Conservation (phyloP, 2,329 filamentous ascomycete genomes). For the Camillea tinctor region DNA sequence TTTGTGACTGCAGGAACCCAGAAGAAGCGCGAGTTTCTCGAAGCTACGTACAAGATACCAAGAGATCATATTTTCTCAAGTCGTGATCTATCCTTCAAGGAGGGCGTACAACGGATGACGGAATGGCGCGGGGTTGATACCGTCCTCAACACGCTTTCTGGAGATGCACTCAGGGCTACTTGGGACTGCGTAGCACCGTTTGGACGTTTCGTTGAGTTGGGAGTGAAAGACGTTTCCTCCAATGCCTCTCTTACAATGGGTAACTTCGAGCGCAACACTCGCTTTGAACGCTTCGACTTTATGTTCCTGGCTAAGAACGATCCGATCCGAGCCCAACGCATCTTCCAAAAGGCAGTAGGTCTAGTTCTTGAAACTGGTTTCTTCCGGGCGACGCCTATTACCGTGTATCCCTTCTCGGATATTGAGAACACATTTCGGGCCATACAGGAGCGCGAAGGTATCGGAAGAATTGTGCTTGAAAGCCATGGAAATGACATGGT, state of each 20-base stretch:
- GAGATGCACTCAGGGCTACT: slow-evolving; percentile 23
- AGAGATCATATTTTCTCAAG: slow-evolving; percentile 23
- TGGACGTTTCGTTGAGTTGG: slow-evolving; percentile 23
- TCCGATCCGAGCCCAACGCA: slow-evolving; percentile 8
- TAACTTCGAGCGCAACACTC: slow-evolving; percentile 12
- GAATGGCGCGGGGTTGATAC: slow-evolving; percentile 16
- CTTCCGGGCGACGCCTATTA: slow-evolving; percentile 3
- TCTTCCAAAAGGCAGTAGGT: slow-evolving; percentile 16
- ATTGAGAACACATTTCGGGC: slow-evolving; percentile 18
- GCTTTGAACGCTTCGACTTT: slow-evolving; percentile 18
- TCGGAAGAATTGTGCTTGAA: slow-evolving; percentile 22
- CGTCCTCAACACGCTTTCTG: slow-evolving; percentile 21
- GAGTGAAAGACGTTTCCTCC: slow-evolving; percentile 11
- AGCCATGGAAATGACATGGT: slow-evolving; percentile 16
- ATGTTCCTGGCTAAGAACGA: slow-evolving; percentile 9
- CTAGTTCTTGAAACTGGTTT: slow-evolving; percentile 1
- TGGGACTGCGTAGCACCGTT: slow-evolving; percentile 33
- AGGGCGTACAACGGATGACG: slow-evolving; percentile 9
- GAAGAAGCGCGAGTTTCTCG: slow-evolving; percentile 20
- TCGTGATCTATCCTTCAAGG: slow-evolving; percentile 17
- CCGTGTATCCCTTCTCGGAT: slow-evolving; percentile 11
- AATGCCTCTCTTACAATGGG: slow-evolving; percentile 8
- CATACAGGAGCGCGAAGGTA: slow-evolving; percentile 14
- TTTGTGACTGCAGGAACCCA: slow-evolving; percentile 21
- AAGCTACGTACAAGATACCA: slow-evolving; percentile 18